Conservation (phyloP, 2,329 filamentous ascomycete species). For the Gnomoniopsis smithogilvyi region DNA sequence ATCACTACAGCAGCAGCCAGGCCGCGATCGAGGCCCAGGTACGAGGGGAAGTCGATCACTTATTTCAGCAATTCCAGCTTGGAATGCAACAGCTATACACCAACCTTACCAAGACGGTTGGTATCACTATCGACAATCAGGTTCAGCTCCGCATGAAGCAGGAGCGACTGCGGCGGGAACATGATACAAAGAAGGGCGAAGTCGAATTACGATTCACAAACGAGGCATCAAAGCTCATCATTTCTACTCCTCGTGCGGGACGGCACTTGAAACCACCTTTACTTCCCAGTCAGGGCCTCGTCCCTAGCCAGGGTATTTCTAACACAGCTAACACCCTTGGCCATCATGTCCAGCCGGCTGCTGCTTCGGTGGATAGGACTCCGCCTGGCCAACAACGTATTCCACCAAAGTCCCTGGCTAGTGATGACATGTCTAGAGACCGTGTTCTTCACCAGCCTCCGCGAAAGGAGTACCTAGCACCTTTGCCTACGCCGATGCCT, state of each 20-base stretch:
- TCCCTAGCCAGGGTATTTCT: not conserved
- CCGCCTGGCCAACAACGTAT: not conserved
- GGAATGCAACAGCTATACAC: constrained; percentile 12
- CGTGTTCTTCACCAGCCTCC: not conserved
- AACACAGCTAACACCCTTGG: not conserved
- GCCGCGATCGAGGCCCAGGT: constrained; percentile 9
- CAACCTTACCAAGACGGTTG: constrained; percentile 7
- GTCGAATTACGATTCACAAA: constrained; percentile 13
- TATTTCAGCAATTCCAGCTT: constrained; percentile 14
- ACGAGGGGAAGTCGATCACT: not conserved
- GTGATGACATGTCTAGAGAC: not conserved
- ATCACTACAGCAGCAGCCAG: constrained; percentile 2
- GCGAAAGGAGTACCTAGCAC: not conserved
- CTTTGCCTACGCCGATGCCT: not conserved
- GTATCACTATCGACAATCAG: constrained; percentile 10
- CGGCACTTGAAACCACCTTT: not conserved
- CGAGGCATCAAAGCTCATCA: constrained; percentile 4
- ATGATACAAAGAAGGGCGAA: constrained; percentile 5
- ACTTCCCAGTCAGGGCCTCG: not conserved
- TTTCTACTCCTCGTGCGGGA: not conserved
- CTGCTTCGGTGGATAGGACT: not conserved
- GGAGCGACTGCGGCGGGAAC: constrained; percentile 9
- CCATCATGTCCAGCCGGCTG: not conserved
- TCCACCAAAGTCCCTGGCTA: not conserved
- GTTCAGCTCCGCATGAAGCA: constrained; percentile 13